Conservation (phyloP, 1,284 basidiomycete genomes). For the Trametes sp. region DNA sequence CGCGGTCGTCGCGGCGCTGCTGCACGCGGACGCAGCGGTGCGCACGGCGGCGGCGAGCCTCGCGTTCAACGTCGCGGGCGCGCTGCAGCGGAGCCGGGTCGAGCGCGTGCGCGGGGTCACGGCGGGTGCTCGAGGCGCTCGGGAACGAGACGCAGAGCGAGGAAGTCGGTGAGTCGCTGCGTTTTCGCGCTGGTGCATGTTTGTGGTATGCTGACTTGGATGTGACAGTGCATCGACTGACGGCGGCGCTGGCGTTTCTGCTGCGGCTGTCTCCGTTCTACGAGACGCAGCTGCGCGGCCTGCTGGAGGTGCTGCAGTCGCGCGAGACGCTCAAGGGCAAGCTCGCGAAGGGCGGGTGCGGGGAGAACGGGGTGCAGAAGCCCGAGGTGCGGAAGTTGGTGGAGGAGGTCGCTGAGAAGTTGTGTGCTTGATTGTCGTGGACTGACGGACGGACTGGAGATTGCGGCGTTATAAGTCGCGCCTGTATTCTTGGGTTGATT, state of each 20-base stretch:
- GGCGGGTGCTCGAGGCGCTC: slow-evolving; percentile 70
- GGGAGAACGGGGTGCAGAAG: slow-evolving; percentile 62
- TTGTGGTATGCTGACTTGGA: slow-evolving; percentile 3
- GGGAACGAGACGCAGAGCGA: slow-evolving; percentile 74
- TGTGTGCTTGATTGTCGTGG: slow-evolving; percentile 51
- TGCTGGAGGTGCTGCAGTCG: slow-evolving; percentile 79
- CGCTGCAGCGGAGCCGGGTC: slow-evolving; percentile 66
- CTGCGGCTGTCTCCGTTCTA: slow-evolving; percentile 74
- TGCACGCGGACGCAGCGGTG: slow-evolving; percentile 73
- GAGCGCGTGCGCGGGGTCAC: slow-evolving; percentile 50
- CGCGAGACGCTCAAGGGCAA: slow-evolving; percentile 61
- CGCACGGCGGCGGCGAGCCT: slow-evolving; percentile 83
- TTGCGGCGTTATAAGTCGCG: too few relatives aligned
- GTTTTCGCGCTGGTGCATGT: background rate
- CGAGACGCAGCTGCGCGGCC: slow-evolving; percentile 55
- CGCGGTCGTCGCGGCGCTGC: slow-evolving; percentile 69
- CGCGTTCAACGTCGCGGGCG: slow-evolving; percentile 77
- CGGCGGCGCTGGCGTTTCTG: slow-evolving; percentile 77
- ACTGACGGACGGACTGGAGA: too few relatives aligned
- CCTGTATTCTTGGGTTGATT: too few relatives aligned
- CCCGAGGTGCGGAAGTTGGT: slow-evolving; percentile 68
- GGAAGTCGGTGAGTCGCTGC: slow-evolving; percentile 73
- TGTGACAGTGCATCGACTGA: slow-evolving; percentile 75
- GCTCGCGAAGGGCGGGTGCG: slow-evolving; percentile 56
- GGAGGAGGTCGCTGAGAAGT: slow-evolving; percentile 65